Evolutionary conservation across 2,329 filamentous ascomycete genomes (phyloP).

Genomic region (Fusarium dimerum): DNA sequence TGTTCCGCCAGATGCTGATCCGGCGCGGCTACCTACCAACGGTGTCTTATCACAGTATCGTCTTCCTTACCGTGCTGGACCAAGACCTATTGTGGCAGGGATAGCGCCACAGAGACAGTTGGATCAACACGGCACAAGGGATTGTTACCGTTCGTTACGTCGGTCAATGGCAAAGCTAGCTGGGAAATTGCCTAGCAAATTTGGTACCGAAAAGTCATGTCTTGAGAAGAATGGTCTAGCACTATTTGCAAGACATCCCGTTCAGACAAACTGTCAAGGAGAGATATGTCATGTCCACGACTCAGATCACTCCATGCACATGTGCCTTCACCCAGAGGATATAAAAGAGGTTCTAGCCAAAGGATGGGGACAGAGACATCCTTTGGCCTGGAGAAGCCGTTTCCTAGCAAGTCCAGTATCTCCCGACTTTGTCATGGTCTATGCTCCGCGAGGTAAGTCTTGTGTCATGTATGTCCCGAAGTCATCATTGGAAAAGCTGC

Average conservation of each 20-base stretch:
- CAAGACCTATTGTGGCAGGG: constrained; percentile 68
- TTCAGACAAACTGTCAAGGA: constrained; percentile 73
- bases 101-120: constrained; percentile 82
- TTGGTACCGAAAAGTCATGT: constrained; percentile 69
- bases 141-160: constrained; percentile 58
- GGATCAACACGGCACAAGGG: constrained; percentile 60
- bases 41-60: constrained; percentile 57
- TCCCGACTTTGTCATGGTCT: constrained; percentile 76
- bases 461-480: constrained; percentile 4
- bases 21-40: constrained; percentile 49
- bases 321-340: constrained; percentile 79
- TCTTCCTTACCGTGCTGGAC: constrained; percentile 63
- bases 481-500: background rate
- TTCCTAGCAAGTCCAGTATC: constrained; percentile 67
- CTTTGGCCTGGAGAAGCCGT: constrained; percentile 66
- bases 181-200: constrained; percentile 42
- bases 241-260: constrained; percentile 66
- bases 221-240: constrained; percentile 82
- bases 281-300: constrained; percentile 82
- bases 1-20: constrained; percentile 53
- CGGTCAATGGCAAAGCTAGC: constrained; percentile 54
- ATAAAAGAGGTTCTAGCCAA: constrained; percentile 69
- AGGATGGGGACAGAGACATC: constrained; percentile 77
- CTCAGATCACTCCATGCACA: constrained; percentile 74
- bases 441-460: constrained; percentile 65